These are phyloP conservation scores for Coemansia sp. DNA, from an alignment of 192 early-diverging fungal genomes.

Conservation along the genomic window DNA sequence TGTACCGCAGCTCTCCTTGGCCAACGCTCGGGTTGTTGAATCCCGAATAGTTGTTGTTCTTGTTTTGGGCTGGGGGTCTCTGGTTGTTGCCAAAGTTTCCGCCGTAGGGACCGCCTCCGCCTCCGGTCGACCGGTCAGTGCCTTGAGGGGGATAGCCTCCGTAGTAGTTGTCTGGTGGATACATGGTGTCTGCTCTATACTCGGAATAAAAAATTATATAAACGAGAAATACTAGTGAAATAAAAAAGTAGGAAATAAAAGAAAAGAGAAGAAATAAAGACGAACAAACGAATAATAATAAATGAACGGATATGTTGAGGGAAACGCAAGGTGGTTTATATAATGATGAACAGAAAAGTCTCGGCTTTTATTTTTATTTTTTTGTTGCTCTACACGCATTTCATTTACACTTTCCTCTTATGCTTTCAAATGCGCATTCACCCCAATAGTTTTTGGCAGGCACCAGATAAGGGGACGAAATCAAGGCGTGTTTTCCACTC, in stretches of 20 bases:
- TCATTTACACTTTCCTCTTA: too few relatives aligned
- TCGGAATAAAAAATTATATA: neutral
- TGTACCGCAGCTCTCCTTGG: conserved; percentile 11
- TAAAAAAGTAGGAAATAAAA: neutral
- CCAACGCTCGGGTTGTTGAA: conserved; percentile 41
- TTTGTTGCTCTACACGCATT: too few relatives aligned
- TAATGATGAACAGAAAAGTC: neutral
- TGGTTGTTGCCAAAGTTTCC: neutral
- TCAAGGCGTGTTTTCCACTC: too few relatives aligned
- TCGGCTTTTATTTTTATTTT: neutral
- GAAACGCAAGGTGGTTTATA: neutral
- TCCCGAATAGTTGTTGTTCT: conserved; percentile 3
- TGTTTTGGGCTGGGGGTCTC: neutral
- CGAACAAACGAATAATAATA: neutral
- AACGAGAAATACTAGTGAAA: neutral
- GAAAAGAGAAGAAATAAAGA: neutral
- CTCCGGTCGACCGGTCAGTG: conserved; percentile 3
- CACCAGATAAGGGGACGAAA: too few relatives aligned
- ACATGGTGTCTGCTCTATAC: conserved; percentile 11
- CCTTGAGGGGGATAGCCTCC: conserved; percentile 8
- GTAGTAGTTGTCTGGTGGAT: conserved; percentile 13
- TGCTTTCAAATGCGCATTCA: too few relatives aligned
- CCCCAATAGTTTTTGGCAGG: too few relatives aligned
- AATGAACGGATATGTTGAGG: neutral
- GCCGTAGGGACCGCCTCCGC: conserved; percentile 10